These are phyloP conservation scores for Monosporozyma aerobia DNA, from an alignment of 805 yeast genomes.

Conservation along the genomic window DNA sequence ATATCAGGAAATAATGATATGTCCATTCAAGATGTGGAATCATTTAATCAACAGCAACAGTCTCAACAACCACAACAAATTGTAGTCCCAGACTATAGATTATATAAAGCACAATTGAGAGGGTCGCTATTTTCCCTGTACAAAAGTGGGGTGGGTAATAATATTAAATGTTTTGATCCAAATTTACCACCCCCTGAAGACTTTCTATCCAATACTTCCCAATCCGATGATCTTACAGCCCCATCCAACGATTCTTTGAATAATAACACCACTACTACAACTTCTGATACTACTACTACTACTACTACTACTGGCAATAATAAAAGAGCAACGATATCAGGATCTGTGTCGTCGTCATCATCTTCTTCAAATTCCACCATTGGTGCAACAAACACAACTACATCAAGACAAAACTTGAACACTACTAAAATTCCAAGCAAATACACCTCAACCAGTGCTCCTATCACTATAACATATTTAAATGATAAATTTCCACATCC, in stretches of 20 bases:
- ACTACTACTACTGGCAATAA: neutral
- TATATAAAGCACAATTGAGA: conserved; percentile 57
- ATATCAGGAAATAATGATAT: neutral
- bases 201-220: neutral
- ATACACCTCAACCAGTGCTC: neutral
- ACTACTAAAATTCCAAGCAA: neutral
- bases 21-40: neutral
- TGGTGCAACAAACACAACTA: neutral
- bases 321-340: conserved; percentile 3
- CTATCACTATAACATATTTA: conserved; percentile 23
- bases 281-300: neutral
- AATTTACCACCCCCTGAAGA: conserved; percentile 5
- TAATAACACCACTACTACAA: neutral
- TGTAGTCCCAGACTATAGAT: conserved; percentile 28
- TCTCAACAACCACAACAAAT: conserved; percentile 9
- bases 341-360: neutral
- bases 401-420: neutral
- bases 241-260: neutral
- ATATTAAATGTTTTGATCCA: conserved; percentile 36
- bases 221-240: neutral
- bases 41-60: conserved; percentile 2
- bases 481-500: conserved; percentile 54
- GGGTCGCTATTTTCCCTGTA: conserved; percentile 60
- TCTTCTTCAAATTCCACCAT: neutral
- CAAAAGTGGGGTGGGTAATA: conserved; percentile 43